phyloP scores from a whole-genome alignment of 768 basidiomycete species.

The Psilocybe subaeruginosa region DNA sequence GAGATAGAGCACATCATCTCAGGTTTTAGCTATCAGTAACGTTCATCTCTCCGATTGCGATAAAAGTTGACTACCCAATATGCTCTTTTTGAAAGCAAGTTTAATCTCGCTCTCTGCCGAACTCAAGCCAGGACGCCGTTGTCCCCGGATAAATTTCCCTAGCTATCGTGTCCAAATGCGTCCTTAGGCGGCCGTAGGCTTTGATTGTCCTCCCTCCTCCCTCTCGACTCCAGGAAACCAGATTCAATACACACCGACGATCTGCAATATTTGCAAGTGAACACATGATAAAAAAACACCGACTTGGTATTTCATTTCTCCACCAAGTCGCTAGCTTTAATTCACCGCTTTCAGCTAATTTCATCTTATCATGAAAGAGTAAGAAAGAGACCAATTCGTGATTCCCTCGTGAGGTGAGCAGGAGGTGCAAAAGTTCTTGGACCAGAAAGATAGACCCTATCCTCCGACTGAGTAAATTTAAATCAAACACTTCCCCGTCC shows the following conservation, averaged over 20 bases:
- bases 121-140: conserved; percentile 1
- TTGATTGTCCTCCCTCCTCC: not conserved
- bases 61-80: conserved; percentile 7
- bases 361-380: not conserved
- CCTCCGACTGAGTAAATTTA: not conserved
- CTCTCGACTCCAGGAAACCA: not conserved
- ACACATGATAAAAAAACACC: conserved; percentile 9
- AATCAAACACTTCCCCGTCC: not conserved
- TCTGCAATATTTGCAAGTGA: not conserved
- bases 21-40: conserved; percentile 6
- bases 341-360: conserved; percentile 10
- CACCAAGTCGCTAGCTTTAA: not conserved
- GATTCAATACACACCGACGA: not conserved
- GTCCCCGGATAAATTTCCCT: not conserved
- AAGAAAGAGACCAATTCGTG: not conserved
- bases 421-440: not conserved
- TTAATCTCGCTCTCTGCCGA: conserved; percentile 15
- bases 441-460: not conserved
- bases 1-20: not conserved
- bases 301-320: conserved; percentile 11
- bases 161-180: not conserved
- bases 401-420: not conserved
- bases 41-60: conserved; percentile 9
- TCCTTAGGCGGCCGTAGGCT: not conserved
- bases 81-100: not conserved